Conservation (phyloP, 78 protist species). For the Dictyostelium intermedium region DNA sequence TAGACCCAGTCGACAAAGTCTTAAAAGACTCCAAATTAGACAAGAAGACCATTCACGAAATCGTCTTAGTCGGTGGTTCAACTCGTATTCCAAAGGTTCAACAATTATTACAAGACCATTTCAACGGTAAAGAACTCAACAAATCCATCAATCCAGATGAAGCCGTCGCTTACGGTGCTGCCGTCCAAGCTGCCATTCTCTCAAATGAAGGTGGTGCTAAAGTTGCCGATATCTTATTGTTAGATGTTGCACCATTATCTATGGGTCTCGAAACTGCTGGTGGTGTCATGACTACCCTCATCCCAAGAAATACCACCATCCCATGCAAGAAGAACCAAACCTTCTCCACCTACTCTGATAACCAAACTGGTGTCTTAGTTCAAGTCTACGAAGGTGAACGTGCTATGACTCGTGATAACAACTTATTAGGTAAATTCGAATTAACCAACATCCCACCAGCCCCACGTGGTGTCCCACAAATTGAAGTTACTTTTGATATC, state of each 20-base stretch:
- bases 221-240: slow-evolving; percentile 94
- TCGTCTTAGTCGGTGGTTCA: slow-evolving; percentile 97
- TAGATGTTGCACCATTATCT: slow-evolving; percentile 99
- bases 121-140: slow-evolving; percentile 94
- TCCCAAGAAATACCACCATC: slow-evolving; percentile 98
- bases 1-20: slow-evolving; percentile 89
- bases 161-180: slow-evolving; percentile 95
- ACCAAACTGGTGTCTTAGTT: slow-evolving; percentile 96
- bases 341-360: slow-evolving; percentile 97
- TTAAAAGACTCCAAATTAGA: slow-evolving; percentile 91
- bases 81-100: slow-evolving; percentile 97
- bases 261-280: slow-evolving; percentile 99
- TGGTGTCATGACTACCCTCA: slow-evolving; percentile 98
- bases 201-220: slow-evolving; percentile 86
- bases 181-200: slow-evolving; percentile 94
- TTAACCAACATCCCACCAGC: slow-evolving; percentile 98
- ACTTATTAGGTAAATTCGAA: slow-evolving; percentile 96
- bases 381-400: slow-evolving; percentile 98
- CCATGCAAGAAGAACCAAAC: slow-evolving; percentile 97
- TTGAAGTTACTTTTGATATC: slow-evolving; percentile 98
- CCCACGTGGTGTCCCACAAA: slow-evolving; percentile 98
- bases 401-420: slow-evolving; percentile 95
- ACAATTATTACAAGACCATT: slow-evolving; percentile 88
- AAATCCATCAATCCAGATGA: slow-evolving; percentile 95
- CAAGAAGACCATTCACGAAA: slow-evolving; percentile 91